Conservation (phyloP, 2,329 filamentous ascomycete species). For the Beauveria brongniartii region DNA sequence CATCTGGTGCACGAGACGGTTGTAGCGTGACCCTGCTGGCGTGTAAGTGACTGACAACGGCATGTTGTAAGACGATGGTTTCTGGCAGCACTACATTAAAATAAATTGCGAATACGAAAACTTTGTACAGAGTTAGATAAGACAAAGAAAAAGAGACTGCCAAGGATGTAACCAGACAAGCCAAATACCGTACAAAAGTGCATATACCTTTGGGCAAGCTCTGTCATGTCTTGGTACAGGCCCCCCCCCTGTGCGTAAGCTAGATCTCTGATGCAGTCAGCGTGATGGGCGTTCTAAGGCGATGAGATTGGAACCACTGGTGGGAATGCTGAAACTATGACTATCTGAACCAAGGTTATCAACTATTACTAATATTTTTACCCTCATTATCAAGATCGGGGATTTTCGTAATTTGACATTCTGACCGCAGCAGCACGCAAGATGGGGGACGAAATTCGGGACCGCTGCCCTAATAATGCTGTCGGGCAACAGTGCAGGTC, state of each 20-base stretch:
- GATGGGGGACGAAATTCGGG: neutral
- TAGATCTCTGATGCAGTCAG: neutral
- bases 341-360: no score
- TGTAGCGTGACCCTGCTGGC: neutral
- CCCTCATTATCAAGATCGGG: no score
- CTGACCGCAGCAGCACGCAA: neutral
- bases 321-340: neutral
- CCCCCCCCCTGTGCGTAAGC: neutral
- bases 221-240: neutral
- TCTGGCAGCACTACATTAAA: neutral
- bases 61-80: neutral
- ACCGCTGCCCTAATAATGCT: neutral
- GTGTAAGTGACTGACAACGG: neutral
- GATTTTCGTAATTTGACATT: no score
- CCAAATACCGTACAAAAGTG: no score
- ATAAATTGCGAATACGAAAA: neutral
- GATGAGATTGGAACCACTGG: no score
- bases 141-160: neutral
- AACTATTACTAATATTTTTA: no score
- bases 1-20: no score
- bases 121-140: neutral
- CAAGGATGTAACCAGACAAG: no score
- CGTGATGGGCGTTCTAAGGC: no score
- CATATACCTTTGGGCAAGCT: neutral
- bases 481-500: no score